phyloP scores from a whole-genome alignment of 768 basidiomycete genomes.

The Polyporus arcularius region DNA sequence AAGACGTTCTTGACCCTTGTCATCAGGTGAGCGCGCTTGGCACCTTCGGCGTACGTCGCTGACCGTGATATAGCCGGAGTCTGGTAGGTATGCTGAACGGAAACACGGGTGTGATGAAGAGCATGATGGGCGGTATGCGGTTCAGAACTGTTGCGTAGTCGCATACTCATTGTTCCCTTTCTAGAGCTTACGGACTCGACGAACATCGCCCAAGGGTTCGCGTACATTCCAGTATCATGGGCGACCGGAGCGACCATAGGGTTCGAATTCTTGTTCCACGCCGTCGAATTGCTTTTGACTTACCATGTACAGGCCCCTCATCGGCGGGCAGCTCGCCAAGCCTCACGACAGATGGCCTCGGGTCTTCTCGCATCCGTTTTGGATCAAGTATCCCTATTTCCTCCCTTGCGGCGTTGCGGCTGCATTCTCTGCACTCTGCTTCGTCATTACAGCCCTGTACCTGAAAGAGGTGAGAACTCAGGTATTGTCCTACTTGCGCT shows the following conservation, averaged over 20 bases:
- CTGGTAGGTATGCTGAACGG: constrained; percentile 71
- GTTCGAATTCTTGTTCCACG: constrained; percentile 14
- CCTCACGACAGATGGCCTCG: constrained; percentile 35
- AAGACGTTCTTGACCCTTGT: constrained; percentile 33
- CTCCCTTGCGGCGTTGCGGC: constrained; percentile 35
- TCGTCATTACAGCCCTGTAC: constrained; percentile 27
- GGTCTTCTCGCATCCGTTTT: constrained; percentile 32
- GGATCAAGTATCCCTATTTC: constrained; percentile 37
- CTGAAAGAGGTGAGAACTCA: constrained; percentile 34
- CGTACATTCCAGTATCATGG: constrained; percentile 34
- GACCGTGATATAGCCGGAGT: constrained; percentile 49
- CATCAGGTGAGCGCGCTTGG: constrained; percentile 20
- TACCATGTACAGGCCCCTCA: constrained; percentile 27
- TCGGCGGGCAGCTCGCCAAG: constrained; percentile 36
- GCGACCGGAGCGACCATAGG: constrained; percentile 30
- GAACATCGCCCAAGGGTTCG: constrained; percentile 37
- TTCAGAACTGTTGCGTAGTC: not conserved
- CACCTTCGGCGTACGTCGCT: too few relatives aligned
- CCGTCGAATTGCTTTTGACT: not conserved
- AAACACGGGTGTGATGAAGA: constrained; percentile 74
- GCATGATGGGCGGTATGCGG: constrained; percentile 48
- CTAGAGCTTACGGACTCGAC: constrained; percentile 37
- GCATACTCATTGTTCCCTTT: not conserved
- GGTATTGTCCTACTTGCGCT: not conserved
- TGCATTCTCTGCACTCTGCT: constrained; percentile 27